Evolutionary conservation across 805 yeast species (phyloP).

Genomic region (Candida oleophila): DNA sequence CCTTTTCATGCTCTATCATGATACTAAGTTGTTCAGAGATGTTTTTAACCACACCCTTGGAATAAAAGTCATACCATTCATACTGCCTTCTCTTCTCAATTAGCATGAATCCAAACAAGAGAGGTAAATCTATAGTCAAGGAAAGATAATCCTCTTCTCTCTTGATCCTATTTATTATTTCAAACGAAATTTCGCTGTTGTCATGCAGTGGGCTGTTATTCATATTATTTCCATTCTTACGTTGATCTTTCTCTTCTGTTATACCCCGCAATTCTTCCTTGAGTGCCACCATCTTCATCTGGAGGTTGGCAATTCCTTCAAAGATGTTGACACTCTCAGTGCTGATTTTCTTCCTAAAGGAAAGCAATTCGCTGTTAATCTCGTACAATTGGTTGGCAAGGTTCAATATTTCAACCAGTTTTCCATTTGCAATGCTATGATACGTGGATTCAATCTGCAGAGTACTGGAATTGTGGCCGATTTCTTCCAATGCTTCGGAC

Average conservation of each 20-base stretch:
- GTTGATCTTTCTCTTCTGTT: constrained; percentile 11
- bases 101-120: constrained; percentile 66
- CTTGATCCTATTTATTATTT: constrained; percentile 26
- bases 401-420: not conserved
- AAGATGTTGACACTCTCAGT: constrained; percentile 24
- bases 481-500: constrained; percentile 17
- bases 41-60: constrained; percentile 39
- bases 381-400: constrained; percentile 25
- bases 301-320: constrained; percentile 32
- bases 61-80: constrained; percentile 51
- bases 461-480: constrained; percentile 7
- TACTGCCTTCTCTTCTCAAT: constrained; percentile 60
- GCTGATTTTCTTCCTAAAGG: constrained; percentile 27
- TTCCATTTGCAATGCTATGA: constrained; percentile 22
- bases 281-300: constrained; percentile 36
- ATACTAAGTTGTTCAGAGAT: constrained; percentile 58
- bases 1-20: constrained; percentile 55
- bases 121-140: constrained; percentile 62
- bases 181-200: constrained; percentile 11
- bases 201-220: not conserved
- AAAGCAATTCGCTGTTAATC: constrained; percentile 28
- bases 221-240: not conserved
- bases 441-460: constrained; percentile 23
- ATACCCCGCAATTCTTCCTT: constrained; percentile 27
- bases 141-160: constrained; percentile 37